Evolutionary conservation across 441 rosid genomes (phyloP).

Genomic region (Populus trichocarpa): DNA sequence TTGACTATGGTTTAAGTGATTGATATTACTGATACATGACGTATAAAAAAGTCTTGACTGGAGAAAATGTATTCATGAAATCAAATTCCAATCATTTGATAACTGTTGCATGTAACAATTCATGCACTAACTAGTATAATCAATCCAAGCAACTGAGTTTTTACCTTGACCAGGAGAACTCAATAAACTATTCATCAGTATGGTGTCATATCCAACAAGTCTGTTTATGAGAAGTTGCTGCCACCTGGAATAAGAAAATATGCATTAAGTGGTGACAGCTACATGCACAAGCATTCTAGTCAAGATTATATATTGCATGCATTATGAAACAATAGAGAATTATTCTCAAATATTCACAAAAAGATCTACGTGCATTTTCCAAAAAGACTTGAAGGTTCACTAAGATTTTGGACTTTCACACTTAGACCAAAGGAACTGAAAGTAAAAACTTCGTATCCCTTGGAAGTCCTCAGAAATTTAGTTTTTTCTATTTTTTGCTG

Average conservation of each 20-base stretch:
- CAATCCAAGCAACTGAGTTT: slow-evolving; percentile 11
- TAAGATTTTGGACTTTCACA: neutral
- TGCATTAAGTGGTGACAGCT: neutral
- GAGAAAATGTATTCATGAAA: neutral
- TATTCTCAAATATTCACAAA: neutral
- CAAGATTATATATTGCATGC: neutral
- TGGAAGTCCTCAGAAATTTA: neutral
- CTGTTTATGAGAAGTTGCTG: slow-evolving; percentile 96
- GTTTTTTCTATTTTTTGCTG: neutral
- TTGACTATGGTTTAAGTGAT: too few species aligned
- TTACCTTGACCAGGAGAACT: slow-evolving; percentile 91
- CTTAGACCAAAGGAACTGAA: neutral
- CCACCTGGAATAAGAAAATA: slow-evolving; percentile 60
- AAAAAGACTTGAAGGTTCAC: neutral
- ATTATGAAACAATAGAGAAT: neutral
- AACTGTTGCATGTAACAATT: neutral
- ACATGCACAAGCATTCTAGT: neutral
- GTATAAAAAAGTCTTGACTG: too few species aligned
- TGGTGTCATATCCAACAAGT: slow-evolving; percentile 98
- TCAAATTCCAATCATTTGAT: neutral
- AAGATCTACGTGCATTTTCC: neutral
- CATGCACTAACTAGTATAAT: neutral
- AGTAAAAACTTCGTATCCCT: neutral
- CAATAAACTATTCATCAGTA: slow-evolving; percentile 92
- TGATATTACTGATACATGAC: too few species aligned